Percentiles rank a stretch among this genome's conserved stretches.
These are phyloP conservation scores for Brassica balearica DNA, from an alignment of 441 rosid genomes.

Conservation along the genomic window DNA sequence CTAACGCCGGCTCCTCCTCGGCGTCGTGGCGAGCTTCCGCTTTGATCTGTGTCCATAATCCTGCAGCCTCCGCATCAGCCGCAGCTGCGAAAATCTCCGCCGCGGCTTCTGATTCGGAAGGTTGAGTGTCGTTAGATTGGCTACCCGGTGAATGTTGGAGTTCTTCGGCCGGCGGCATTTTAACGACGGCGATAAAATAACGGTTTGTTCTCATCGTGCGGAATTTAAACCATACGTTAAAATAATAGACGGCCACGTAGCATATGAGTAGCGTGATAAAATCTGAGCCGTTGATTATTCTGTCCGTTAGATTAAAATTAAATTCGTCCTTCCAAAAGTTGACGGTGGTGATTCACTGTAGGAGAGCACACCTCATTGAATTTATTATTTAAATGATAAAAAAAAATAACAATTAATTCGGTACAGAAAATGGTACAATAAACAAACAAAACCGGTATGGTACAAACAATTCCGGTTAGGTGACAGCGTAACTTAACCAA, in stretches of 20 bases:
- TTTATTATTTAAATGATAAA: not conserved
- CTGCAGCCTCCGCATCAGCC: constrained; percentile 59
- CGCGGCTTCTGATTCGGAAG: constrained; percentile 24
- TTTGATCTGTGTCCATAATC: constrained; percentile 78
- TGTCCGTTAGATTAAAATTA: constrained; percentile 26
- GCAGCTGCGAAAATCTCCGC: constrained; percentile 32
- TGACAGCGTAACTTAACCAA: not conserved
- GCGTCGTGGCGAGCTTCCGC: constrained; percentile 91
- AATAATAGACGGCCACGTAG: constrained; percentile 25
- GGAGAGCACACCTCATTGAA: not conserved
- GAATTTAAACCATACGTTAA: not conserved
- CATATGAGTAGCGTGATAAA: not conserved
- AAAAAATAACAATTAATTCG: not conserved
- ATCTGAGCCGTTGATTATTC: constrained; percentile 15
- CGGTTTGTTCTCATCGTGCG: constrained; percentile 12
- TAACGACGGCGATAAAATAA: constrained; percentile 12
- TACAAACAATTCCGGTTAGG: not conserved
- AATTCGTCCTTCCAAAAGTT: not conserved
- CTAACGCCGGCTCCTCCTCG: constrained; percentile 91
- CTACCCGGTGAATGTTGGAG: not conserved
- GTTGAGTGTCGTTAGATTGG: not conserved
- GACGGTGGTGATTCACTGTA: constrained; percentile 12
- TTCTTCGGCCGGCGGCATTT: not conserved
- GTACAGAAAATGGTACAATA: not conserved
- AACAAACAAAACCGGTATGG: constrained; percentile 17